phyloP scores from a whole-genome alignment of 2,329 filamentous ascomycete species.

The Pseudocercospora fuligena region DNA sequence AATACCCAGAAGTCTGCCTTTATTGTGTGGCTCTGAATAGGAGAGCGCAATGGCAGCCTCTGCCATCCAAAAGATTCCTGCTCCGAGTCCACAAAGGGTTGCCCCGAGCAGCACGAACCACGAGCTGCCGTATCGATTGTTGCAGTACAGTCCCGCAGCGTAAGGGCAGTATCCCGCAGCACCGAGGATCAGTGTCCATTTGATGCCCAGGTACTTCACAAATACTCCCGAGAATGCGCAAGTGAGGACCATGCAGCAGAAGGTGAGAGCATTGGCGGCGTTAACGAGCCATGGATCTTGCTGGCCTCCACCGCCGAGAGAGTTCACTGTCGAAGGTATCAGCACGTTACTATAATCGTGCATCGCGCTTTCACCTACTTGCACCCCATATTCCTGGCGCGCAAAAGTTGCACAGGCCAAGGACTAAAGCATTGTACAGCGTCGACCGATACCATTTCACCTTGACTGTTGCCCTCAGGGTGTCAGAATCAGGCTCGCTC shows the following conservation, averaged over 20 bases:
- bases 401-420: constrained; percentile 72
- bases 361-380: background rate
- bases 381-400: constrained; percentile 70
- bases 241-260: constrained; percentile 73
- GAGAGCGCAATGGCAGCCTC: constrained; percentile 74
- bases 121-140: constrained; percentile 70
- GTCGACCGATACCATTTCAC: constrained; percentile 67
- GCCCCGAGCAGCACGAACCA: constrained; percentile 73
- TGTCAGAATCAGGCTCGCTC: constrained; percentile 19
- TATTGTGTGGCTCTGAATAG: constrained; percentile 73
- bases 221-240: constrained; percentile 69
- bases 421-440: constrained; percentile 72
- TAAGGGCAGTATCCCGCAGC: constrained; percentile 74
- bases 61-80: constrained; percentile 76
- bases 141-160: constrained; percentile 72
- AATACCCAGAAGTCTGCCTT: constrained; percentile 67
- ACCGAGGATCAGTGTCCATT: constrained; percentile 71
- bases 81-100: constrained; percentile 70
- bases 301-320: constrained; percentile 70
- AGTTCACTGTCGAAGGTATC: constrained; percentile 59
- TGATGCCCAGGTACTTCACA: constrained; percentile 71
- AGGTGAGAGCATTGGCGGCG: constrained; percentile 71
- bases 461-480: constrained; percentile 15
- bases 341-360: background rate
- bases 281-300: constrained; percentile 70